Base-by-base conservation (phyloP, 2,329 filamentous ascomycete genomes). In the Hortaea sp. region DNA sequence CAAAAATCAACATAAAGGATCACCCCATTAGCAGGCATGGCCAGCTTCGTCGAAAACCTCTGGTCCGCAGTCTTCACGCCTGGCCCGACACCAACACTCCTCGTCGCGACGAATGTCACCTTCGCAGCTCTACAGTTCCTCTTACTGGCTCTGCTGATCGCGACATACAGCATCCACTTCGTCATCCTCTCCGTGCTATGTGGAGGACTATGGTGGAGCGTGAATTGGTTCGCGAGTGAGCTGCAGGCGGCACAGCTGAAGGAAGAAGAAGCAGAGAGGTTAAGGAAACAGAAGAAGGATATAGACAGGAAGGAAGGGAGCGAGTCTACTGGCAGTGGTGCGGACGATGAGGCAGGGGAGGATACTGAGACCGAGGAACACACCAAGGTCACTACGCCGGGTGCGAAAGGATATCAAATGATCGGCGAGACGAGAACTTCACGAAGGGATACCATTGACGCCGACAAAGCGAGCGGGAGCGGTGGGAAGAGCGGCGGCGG, bases 51-150 rank as follows among this genome's bases (percentile, higher is more conserved):
- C 52, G 74, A 80, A 61, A 79, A 89, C 56, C 83, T 95, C 50
- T 94, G 88, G 85, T 78, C 85, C 63, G 94, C 87, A 62, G 82
- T 97, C 73, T 95, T 97, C 76, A 92, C 84, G 5, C 86, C 90
- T 1, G 92, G 92, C 47, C 80, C 90, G 41, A 95, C 89, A 1
- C 87, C 87, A 10, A 85, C 86, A 41, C 81, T 98, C 53, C 77
- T 97, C 47, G 70, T 89, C 62, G 92, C 92, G 49, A 94, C 92
- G 49, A 97, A 98, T 69, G 80, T 75, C 63, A 83, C 86, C 50
- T 98, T 98, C 66, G 88, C 82, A 53, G 79, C 80, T 38, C 82
- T 98, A 12, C 92, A 97, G 67, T 49, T 84, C 51, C 74, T 94
- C 38, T 81, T 97, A 55, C 68, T 87, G 53, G 66, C 69, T 45